Evolutionary conservation across 2,329 filamentous ascomycete genomes (phyloP).

Genomic region (Seiridium unicorne): DNA sequence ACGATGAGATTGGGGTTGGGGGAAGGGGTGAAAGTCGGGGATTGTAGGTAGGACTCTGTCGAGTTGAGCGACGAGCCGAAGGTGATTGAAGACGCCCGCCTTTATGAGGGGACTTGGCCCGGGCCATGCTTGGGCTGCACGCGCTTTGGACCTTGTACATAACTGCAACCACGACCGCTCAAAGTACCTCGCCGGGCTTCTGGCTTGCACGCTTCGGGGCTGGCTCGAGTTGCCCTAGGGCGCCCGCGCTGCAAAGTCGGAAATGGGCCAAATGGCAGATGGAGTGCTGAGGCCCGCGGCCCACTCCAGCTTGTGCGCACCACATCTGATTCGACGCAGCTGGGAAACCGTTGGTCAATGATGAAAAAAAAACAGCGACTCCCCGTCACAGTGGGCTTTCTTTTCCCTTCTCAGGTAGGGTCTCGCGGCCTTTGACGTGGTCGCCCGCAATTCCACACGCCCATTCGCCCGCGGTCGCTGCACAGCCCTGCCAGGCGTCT

Average conservation of each 20-base stretch:
- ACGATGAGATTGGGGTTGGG: neutral
- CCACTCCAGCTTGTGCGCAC: constrained; percentile 2
- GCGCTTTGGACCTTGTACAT: too few relatives aligned
- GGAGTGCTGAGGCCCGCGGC: neutral
- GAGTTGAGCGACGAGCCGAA: neutral
- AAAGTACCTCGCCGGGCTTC: too few relatives aligned
- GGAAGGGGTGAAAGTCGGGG: neutral
- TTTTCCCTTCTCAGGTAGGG: too few relatives aligned
- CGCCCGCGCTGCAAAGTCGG: too few relatives aligned
- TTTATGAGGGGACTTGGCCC: neutral
- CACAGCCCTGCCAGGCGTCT: neutral
- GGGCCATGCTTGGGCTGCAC: neutral
- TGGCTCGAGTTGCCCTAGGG: too few relatives aligned
- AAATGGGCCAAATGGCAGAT: neutral
- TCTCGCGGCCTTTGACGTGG: too few relatives aligned
- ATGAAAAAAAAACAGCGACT: neutral
- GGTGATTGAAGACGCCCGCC: neutral
- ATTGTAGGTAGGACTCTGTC: constrained; percentile 1
- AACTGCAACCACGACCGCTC: too few relatives aligned
- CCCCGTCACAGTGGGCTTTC: neutral
- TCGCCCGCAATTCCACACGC: neutral
- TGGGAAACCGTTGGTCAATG: neutral
- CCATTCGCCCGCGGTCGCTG: neutral
- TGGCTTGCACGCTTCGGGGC: too few relatives aligned
- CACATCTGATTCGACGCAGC: constrained; percentile 5